phyloP scores from a whole-genome alignment of 2,329 filamentous ascomycete genomes.

The Aspergillus phoenicis region DNA sequence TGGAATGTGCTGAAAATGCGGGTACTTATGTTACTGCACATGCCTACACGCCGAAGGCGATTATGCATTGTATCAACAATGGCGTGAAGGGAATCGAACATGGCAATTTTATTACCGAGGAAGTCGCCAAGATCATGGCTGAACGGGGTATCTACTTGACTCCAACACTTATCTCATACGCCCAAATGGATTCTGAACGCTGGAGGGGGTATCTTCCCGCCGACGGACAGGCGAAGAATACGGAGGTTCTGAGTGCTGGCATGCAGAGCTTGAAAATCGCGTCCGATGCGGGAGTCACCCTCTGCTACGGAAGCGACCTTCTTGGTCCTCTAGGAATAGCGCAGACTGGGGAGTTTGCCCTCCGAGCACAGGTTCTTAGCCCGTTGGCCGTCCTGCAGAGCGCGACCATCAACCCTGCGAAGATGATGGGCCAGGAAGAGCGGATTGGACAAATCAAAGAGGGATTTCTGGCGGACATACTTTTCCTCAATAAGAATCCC shows the following conservation, averaged over 20 bases:
- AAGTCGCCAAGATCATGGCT: conserved; percentile 55
- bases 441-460: conserved; percentile 54
- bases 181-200: conserved; percentile 47
- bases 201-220: conserved; percentile 29
- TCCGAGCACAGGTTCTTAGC: conserved; percentile 49
- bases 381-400: conserved; percentile 51
- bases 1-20: conserved; percentile 51
- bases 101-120: conserved; percentile 48
- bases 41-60: conserved; percentile 58
- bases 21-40: conserved; percentile 61
- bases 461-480: conserved; percentile 57
- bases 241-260: conserved; percentile 52
- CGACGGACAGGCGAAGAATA: conserved; percentile 54
- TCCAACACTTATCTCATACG: conserved; percentile 57
- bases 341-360: conserved; percentile 55
- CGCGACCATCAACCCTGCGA: conserved; percentile 57
- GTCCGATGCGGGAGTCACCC: conserved; percentile 55
- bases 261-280: conserved; percentile 53
- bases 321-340: conserved; percentile 53
- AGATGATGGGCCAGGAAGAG: conserved; percentile 51
- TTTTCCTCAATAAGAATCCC: conserved; percentile 57
- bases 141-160: conserved; percentile 54
- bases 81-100: conserved; percentile 61
- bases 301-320: conserved; percentile 61
- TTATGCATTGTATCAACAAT: conserved; percentile 58